Evolutionary conservation across 148 eudicot species (phyloP), one percentile per base, ranked within the genome.

Genomic region (Vaccinium vitisidaea): DNA sequence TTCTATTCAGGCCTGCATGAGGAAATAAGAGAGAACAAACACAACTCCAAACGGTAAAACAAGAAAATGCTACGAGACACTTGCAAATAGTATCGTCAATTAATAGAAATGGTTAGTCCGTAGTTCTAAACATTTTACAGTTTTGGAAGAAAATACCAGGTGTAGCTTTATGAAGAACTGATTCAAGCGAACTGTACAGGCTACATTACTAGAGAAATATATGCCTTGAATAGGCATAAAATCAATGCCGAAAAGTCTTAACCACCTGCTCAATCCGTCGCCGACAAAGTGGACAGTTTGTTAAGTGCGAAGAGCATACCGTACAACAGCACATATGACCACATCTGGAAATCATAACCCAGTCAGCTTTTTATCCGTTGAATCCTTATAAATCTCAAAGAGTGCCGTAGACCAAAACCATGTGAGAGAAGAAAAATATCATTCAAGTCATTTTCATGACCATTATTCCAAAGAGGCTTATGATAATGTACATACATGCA

Each of bases 281-380:
- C 75, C 98, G 92, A 84, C 99, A 96, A 79, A 96, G 92, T 18
- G 99, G 99, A 76, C 98, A 96, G 83, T 85, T 93, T 21, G 93
- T 89, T 86, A 96, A 85, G 77, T 94, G 99, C 9, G 92, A 92
- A 25, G 97, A 94, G 83, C 99, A 96, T 65, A 86, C 59, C 78
- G 89, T 92, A 87, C 99, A 96, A 82, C 97, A 94, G 91, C 99
- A 96, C 99, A 96, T 94, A 85, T 96, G 99, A 61, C 99, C 99
- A 81, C 99, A 96, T 89, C 99, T 96, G 94, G 80, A 90, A 80
- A 75, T 32, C 79, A 86, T 56, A 67, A 46, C 50, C 43, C n/a
- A 30, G 73, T 19, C 14, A 25, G 27, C 48, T 4, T 21, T 21
- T 15, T 50, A 32, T 19, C 58, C 27, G 56, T 52, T 4, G 77